These are phyloP conservation scores for Aphanoascus verrucosus DNA, from an alignment of 2,329 filamentous ascomycete species.

Conservation along the genomic window DNA sequence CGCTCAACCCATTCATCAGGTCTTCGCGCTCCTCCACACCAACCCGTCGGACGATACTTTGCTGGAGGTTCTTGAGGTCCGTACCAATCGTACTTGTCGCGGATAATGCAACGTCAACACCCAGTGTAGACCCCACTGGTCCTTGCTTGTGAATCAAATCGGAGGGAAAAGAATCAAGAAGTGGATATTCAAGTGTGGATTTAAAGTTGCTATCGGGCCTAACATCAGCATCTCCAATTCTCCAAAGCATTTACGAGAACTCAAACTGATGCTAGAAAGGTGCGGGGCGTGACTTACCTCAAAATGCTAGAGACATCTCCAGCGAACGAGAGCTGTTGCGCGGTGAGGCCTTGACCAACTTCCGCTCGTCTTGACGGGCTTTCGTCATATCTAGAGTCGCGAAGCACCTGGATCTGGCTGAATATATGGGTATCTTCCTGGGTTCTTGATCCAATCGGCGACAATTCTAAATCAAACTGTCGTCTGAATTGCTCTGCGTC, in stretches of 20 bases:
- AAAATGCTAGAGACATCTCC: conserved; percentile 1
- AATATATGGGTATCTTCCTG: conserved; percentile 6
- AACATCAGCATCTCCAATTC: conserved; percentile 4
- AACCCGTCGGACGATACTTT: conserved; percentile 51
- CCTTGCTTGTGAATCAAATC: conserved; percentile 48
- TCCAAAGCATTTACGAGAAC: not conserved
- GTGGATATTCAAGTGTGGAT: conserved; percentile 53
- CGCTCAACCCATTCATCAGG: conserved; percentile 68
- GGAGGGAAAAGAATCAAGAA: conserved; percentile 74
- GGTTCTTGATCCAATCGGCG: conserved; percentile 1
- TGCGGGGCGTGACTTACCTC: not conserved
- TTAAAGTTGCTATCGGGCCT: conserved; percentile 23
- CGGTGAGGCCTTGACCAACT: conserved; percentile 6
- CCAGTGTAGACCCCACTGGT: conserved; percentile 37
- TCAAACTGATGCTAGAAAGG: not conserved
- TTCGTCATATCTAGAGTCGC: conserved; percentile 3
- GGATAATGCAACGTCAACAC: conserved; percentile 49
- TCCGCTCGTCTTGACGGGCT: not conserved
- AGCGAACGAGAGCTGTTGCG: not conserved
- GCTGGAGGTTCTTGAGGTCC: conserved; percentile 55
- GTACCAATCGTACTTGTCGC: conserved; percentile 64
- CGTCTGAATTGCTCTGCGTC: not conserved
- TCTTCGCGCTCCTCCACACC: conserved; percentile 70
- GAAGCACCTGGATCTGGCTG: conserved; percentile 4
- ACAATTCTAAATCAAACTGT: conserved; percentile 12